Conservation (phyloP, 164 flowering plant species). For the Berberis vulgaris region DNA sequence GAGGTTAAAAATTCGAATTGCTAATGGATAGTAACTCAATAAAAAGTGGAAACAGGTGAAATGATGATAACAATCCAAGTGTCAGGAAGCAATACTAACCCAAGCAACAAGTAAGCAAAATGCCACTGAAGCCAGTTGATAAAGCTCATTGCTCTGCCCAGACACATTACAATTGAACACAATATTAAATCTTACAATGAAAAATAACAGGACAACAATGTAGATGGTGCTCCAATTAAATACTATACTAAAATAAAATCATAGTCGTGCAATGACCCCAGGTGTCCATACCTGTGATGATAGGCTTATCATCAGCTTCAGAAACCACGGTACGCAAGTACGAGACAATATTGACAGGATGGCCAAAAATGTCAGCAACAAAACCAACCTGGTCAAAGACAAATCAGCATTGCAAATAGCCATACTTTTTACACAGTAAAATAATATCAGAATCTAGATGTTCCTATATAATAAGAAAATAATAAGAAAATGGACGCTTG, state of each 20-base stretch:
- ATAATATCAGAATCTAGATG: too few relatives aligned
- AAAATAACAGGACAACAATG: background rate
- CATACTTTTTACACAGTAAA: background rate
- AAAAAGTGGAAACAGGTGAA: too few relatives aligned
- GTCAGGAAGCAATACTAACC: slow-evolving; percentile 47
- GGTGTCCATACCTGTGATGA: slow-evolving; percentile 64
- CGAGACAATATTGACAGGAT: slow-evolving; percentile 61
- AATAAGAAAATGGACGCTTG: background rate
- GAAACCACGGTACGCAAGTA: slow-evolving; percentile 82
- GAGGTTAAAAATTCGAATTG: too few relatives aligned
- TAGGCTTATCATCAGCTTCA: slow-evolving; percentile 86
- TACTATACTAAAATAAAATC: background rate
- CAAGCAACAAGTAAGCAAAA: slow-evolving; percentile 97
- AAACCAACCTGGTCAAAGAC: slow-evolving; percentile 55
- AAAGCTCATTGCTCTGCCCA: slow-evolving; percentile 91
- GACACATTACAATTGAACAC: background rate
- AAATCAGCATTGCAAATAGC: slow-evolving; percentile 6
- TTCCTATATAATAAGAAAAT: too few relatives aligned
- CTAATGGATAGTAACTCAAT: too few relatives aligned
- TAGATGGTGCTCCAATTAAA: background rate
- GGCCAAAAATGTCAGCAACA: slow-evolving; percentile 62
- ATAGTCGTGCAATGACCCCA: background rate
- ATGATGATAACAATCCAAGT: background rate
- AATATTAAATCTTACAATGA: background rate
- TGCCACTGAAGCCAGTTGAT: slow-evolving; percentile 92